Percentiles rank a stretch among this genome's conserved stretches.
phyloP scores from a whole-genome alignment of 805 yeast species.

The Starmera pachycereana region DNA sequence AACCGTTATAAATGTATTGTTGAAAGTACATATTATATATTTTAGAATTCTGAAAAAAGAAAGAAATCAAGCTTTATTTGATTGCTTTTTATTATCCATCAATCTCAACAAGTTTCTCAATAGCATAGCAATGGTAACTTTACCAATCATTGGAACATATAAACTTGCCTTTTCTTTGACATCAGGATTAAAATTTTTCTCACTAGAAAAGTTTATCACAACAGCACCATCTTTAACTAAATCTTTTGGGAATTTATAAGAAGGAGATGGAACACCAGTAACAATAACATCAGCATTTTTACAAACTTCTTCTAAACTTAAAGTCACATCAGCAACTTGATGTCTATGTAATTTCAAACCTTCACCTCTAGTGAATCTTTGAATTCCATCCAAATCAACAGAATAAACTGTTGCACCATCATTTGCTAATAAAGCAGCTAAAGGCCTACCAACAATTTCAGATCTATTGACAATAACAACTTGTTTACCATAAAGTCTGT shows the following conservation, averaged over 20 bases:
- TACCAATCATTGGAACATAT: constrained; percentile 93
- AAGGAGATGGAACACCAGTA: constrained; percentile 86
- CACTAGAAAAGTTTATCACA: constrained; percentile 81
- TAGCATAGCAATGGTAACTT: constrained; percentile 92
- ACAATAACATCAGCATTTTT: constrained; percentile 80
- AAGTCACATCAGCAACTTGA: constrained; percentile 53
- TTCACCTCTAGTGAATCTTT: constrained; percentile 89
- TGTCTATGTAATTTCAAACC: constrained; percentile 77
- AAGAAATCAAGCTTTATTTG: not conserved
- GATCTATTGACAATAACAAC: constrained; percentile 86
- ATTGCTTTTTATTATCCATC: constrained; percentile 46
- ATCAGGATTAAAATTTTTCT: constrained; percentile 75
- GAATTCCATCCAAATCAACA: constrained; percentile 78
- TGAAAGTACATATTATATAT: no score
- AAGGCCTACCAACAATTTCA: constrained; percentile 95
- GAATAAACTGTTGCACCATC: constrained; percentile 97
- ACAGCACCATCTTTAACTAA: constrained; percentile 80
- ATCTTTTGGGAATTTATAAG: constrained; percentile 79
- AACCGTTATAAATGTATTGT: no score
- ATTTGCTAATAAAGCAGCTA: constrained; percentile 91
- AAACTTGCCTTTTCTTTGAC: constrained; percentile 81
- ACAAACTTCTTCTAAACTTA: constrained; percentile 54
- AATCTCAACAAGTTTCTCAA: constrained; percentile 80
- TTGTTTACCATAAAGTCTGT: constrained; percentile 87
- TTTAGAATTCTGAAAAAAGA: not conserved